Conservation (phyloP, 1,284 basidiomycete species). For the Pisolithus thermaeus region DNA sequence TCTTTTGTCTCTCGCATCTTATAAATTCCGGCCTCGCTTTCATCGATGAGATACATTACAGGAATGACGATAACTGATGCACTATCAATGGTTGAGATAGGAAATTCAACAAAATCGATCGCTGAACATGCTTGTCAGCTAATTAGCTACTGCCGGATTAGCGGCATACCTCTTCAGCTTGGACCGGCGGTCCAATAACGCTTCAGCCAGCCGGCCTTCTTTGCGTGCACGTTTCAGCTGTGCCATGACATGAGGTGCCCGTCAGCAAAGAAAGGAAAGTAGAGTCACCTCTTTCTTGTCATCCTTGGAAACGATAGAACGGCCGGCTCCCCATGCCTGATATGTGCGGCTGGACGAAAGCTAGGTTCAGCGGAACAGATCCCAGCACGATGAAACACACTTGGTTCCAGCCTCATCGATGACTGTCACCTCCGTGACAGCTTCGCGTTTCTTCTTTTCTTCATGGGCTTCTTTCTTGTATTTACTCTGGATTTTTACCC, state of each 20-base stretch:
- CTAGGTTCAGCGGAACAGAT: constrained; percentile 8
- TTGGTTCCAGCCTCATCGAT: constrained; percentile 68
- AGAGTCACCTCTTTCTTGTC: constrained; percentile 64
- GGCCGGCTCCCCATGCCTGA: constrained; percentile 86
- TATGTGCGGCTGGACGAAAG: constrained; percentile 53
- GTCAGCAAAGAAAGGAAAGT: constrained; percentile 6
- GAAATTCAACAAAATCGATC: constrained; percentile 57
- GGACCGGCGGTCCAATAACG: constrained; percentile 80
- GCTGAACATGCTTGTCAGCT: constrained; percentile 28
- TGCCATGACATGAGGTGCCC: constrained; percentile 5
- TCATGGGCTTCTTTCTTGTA: constrained; percentile 84
- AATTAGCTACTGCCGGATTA: not conserved
- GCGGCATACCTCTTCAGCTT: constrained; percentile 83
- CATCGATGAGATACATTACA: constrained; percentile 13
- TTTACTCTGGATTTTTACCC: constrained; percentile 86
- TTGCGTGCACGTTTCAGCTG: constrained; percentile 81
- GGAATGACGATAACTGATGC: constrained; percentile 1
- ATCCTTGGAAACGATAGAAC: constrained; percentile 62
- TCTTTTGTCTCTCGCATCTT: not conserved
- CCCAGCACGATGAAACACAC: constrained; percentile 39
- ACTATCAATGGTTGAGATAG: constrained; percentile 9
- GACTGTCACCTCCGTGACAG: constrained; percentile 43
- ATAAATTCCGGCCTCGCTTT: too few relatives aligned
- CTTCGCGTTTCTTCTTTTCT: constrained; percentile 72
- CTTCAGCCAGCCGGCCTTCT: constrained; percentile 85